These are phyloP conservation scores for Tetradesmus obliquus DNA, from an alignment of 139 green algal genomes.

Conservation along the genomic window DNA sequence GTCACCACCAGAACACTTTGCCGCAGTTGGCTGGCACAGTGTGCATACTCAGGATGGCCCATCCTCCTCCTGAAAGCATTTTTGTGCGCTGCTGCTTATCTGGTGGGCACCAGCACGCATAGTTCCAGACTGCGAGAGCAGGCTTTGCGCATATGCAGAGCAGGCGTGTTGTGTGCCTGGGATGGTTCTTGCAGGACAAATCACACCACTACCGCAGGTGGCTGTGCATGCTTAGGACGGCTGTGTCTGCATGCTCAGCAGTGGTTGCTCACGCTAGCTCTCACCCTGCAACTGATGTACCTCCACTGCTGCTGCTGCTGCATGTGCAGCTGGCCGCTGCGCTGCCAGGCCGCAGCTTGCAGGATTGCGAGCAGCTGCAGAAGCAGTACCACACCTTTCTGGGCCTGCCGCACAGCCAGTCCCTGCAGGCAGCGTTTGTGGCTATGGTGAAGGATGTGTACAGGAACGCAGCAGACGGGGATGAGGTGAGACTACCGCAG, in stretches of 20 bases:
- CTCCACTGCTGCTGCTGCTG: background rate
- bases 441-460: slow-evolving; percentile 49
- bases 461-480: background rate
- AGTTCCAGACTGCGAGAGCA: too few relatives aligned
- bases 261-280: background rate
- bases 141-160: background rate
- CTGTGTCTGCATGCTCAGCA: background rate
- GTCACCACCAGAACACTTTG: too few relatives aligned
- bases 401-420: slow-evolving; percentile 48
- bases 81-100: too few relatives aligned
- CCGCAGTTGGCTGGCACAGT: too few relatives aligned
- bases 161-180: background rate
- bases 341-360: background rate
- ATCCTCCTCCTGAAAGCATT: too few relatives aligned
- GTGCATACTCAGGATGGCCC: too few relatives aligned
- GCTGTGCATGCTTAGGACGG: background rate
- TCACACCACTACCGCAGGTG: background rate
- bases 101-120: too few relatives aligned
- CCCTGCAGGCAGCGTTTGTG: slow-evolving; percentile 59
- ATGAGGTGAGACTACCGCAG: background rate
- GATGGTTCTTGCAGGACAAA: too few relatives aligned
- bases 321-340: slow-evolving; percentile 15
- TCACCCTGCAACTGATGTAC: background rate
- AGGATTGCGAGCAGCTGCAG: slow-evolving; percentile 61
- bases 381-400: slow-evolving; percentile 63